phyloP scores from a whole-genome alignment of 2,329 filamentous ascomycete genomes.

The Colletotrichum zoysiae region DNA sequence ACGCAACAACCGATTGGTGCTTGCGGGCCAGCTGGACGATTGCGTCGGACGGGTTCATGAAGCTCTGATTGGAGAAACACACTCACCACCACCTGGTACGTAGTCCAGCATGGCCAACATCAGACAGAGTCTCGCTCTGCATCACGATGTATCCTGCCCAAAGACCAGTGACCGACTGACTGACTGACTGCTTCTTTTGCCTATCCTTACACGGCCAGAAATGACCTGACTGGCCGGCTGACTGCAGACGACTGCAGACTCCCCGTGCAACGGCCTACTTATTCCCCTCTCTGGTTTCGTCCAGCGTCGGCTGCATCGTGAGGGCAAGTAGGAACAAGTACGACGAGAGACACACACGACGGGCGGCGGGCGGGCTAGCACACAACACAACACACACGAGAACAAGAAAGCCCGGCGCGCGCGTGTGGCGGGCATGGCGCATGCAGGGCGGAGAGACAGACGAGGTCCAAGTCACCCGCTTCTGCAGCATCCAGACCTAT shows the following conservation, averaged over 20 bases:
- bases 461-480: constrained; percentile 20
- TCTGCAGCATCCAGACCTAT: background rate
- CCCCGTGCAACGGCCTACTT: constrained; percentile 17
- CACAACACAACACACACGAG: too few species aligned
- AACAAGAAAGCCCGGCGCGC: constrained; percentile 18
- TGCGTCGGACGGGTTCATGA: background rate
- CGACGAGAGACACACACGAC: background rate
- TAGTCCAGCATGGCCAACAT: background rate
- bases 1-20: background rate
- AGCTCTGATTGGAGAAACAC: constrained; percentile 1
- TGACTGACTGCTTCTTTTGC: background rate
- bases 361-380: background rate
- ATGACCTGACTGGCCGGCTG: background rate
- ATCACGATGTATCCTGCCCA: too few species aligned
- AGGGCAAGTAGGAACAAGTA: background rate
- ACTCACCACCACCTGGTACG: too few species aligned
- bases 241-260: background rate
- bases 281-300: background rate
- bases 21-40: background rate
- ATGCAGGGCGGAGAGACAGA: background rate
- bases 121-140: too few species aligned
- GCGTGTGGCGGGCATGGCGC: constrained; percentile 8
- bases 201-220: background rate
- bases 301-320: constrained; percentile 11
- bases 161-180: constrained; percentile 18